phyloP scores from a whole-genome alignment of 805 yeast genomes.

The Groenewaldozyma tartarivorans region DNA sequence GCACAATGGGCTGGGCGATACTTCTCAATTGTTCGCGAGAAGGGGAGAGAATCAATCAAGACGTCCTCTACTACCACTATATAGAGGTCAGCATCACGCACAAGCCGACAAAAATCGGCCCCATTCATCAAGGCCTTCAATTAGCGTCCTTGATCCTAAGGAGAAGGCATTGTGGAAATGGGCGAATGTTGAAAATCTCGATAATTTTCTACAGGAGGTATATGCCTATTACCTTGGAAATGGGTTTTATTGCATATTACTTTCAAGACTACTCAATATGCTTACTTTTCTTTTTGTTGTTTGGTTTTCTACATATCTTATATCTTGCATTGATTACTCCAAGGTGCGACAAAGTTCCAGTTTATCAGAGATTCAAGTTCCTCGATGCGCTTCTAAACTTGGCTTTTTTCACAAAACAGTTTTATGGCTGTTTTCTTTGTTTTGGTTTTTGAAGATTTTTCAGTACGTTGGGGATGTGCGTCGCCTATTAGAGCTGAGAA shows the following conservation, averaged over 20 bases:
- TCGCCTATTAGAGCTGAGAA: constrained; percentile 61
- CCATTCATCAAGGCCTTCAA: background rate
- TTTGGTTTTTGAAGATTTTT: constrained; percentile 30
- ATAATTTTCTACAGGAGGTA: constrained; percentile 65
- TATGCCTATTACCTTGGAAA: constrained; percentile 78
- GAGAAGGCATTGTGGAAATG: constrained; percentile 90
- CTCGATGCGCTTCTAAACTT: constrained; percentile 38
- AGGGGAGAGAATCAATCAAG: too few relatives aligned
- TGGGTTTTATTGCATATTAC: constrained; percentile 72
- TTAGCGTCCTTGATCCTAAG: constrained; percentile 11
- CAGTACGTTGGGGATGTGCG: constrained; percentile 50
- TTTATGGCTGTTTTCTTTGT: constrained; percentile 48
- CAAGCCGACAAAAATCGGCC: too few relatives aligned
- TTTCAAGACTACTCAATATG: constrained; percentile 57
- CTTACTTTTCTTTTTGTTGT: constrained; percentile 72
- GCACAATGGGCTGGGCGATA: too few relatives aligned
- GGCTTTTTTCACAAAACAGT: constrained; percentile 46
- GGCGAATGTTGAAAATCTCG: constrained; percentile 93
- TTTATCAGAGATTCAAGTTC: constrained; percentile 34
- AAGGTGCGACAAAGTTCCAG: constrained; percentile 27
- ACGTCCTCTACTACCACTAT: too few relatives aligned
- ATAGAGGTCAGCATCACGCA: too few relatives aligned
- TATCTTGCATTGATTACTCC: constrained; percentile 69
- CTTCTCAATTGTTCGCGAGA: too few relatives aligned
- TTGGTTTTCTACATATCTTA: constrained; percentile 65